These are phyloP conservation scores for Daldinia grandis DNA, from an alignment of 495 filamentous ascomycete species.

Conservation along the genomic window DNA sequence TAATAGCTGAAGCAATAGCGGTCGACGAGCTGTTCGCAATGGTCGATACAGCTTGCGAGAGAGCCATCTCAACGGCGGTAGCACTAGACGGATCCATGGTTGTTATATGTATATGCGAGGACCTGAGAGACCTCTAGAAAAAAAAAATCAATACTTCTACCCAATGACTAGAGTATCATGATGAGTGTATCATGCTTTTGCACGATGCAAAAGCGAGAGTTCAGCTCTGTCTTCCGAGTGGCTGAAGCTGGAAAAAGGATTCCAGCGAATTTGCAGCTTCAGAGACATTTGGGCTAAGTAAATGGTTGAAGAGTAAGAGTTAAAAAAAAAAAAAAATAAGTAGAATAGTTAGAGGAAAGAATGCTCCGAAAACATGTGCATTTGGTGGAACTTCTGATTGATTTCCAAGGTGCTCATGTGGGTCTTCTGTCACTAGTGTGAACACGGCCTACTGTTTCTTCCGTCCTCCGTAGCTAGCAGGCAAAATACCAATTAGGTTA, in stretches of 20 bases:
- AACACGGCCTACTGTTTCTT: conserved; percentile 22
- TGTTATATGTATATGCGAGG: neutral
- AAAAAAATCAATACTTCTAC: conserved; percentile 1
- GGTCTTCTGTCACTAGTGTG: conserved; percentile 5
- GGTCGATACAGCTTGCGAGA: conserved; percentile 40
- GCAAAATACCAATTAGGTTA: neutral
- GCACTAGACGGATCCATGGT: conserved; percentile 33
- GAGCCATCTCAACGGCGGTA: conserved; percentile 19
- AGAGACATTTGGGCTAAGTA: conserved; percentile 41
- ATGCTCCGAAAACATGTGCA: conserved; percentile 35
- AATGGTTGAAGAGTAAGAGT: neutral
- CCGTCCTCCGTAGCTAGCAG: conserved; percentile 12
- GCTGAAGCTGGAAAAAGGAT: conserved; percentile 31
- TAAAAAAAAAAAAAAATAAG: too few species aligned
- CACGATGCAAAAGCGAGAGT: conserved; percentile 10
- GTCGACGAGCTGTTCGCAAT: conserved; percentile 38
- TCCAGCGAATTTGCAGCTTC: conserved; percentile 30
- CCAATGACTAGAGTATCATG: conserved; percentile 21
- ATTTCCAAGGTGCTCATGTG: conserved; percentile 19
- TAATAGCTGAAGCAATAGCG: conserved; percentile 44
- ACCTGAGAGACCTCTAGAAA: neutral
- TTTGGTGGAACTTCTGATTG: conserved; percentile 25
- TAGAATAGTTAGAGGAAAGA: conserved; percentile 29
- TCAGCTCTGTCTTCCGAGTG: conserved; percentile 22
- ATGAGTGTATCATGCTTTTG: conserved; percentile 24